Conservation (phyloP, 2,329 filamentous ascomycete genomes). For the Dactylellina haptotyla region DNA sequence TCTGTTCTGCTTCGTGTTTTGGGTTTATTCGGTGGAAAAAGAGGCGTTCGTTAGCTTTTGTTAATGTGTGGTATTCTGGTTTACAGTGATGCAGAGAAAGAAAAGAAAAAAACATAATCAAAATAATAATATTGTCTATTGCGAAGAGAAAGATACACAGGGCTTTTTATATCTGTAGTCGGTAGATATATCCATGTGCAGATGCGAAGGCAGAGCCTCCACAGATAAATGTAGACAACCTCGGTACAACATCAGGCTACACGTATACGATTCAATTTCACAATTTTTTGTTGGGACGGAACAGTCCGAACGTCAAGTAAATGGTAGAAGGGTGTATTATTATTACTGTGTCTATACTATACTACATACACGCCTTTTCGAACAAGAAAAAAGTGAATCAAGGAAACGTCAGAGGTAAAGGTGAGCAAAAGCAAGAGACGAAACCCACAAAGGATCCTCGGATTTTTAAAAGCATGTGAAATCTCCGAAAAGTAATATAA, state of each 20-base stretch:
- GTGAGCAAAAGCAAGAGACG: not conserved
- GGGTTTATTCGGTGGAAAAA: constrained; percentile 10
- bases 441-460: no score
- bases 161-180: no score
- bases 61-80: constrained; percentile 2
- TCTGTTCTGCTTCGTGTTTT: not conserved
- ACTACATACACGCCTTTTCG: not conserved
- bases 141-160: no score
- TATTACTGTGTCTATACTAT: not conserved
- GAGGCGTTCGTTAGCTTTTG: constrained; percentile 3
- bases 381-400: not conserved
- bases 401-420: not conserved
- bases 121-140: not conserved
- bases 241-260: not conserved
- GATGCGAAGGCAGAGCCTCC: no score
- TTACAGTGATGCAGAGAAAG: not conserved
- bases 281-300: no score
- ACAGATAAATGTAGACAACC: not conserved
- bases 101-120: not conserved
- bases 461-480: constrained; percentile 31
- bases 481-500: not conserved
- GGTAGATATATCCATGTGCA: no score
- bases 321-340: not conserved
- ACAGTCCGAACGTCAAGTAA: no score
- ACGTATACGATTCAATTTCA: no score